Base-by-base conservation (phyloP, 345 rosid species). In the Boechera divaricarpa region DNA sequence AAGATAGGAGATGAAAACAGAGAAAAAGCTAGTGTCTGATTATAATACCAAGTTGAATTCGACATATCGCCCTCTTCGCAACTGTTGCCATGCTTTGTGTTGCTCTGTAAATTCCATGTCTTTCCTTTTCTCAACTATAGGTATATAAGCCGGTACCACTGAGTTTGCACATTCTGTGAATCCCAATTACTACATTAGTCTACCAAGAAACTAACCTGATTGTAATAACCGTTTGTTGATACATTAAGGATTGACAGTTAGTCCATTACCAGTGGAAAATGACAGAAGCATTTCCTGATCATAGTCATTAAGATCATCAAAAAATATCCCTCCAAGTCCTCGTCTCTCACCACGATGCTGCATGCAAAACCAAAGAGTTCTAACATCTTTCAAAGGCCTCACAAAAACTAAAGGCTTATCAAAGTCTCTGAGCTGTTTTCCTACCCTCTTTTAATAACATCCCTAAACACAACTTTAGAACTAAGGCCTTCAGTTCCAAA, bases 301-400 rank as follows among this genome's bases (percentile, higher is more conserved):
- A 39, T 85, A 83, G 69, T 90, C 90, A 80, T 92, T 91, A 71
- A 95, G 87, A 83, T 95, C 99, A 82, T 95, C 99, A 78, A 95
- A 95, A 84, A 95, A 95, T 62, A 95, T 87, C 54, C 99, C 99
- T 58, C 99, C 99, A 75, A 95, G 96, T 70, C 99, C 98, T 82
- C 98, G 84, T 67, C 99, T 86, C 86, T 95, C 99, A 64, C 67
- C 87, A 62, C 96, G 91, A 69, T 95, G 99, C 99, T 95, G 85
- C 80, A 91, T 64, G 42, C 74, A 42, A 60, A 31, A 65, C 67
- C 56, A 52, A 59, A 55, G 15, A 56, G 9, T 54, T 52, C 2
- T 61, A 58, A 63, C 21, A 47, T 10, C 39, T 55, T 63, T 29
- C 26, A 69, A 33, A 44, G 0, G 18, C 33, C 33, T 12, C 64